Percentiles rank a stretch among this genome's conserved stretches.
Evolutionary conservation across 2,329 filamentous ascomycete genomes (phyloP).

Genomic region (Gliomastix tumulicola): DNA sequence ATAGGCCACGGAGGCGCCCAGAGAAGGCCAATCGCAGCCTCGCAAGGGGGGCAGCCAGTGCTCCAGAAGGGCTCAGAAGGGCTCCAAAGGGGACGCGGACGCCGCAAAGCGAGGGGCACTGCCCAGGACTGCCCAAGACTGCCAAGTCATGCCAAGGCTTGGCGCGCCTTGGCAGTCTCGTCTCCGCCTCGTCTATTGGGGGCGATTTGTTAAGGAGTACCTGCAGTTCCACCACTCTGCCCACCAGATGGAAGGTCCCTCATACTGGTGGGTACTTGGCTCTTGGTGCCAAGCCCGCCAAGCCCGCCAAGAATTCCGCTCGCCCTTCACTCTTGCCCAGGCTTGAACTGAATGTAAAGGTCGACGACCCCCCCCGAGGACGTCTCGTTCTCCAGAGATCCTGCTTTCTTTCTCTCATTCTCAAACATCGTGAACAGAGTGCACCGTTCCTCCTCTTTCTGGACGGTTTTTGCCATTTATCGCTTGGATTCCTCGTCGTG

Average conservation of each 20-base stretch:
- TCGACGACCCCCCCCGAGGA: conserved; percentile 22
- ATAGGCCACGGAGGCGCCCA: too few relatives aligned
- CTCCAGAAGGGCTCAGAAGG: too few relatives aligned
- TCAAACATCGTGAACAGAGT: not conserved
- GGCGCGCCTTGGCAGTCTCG: conserved; percentile 21
- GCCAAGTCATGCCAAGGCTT: conserved; percentile 31
- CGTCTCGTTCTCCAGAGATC: too few relatives aligned
- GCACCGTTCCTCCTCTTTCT: not conserved
- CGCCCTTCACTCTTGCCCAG: conserved; percentile 25
- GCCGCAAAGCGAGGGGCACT: conserved; percentile 3
- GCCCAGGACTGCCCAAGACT: conserved; percentile 6
- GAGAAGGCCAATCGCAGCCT: conserved; percentile 6
- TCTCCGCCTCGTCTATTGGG: conserved; percentile 14
- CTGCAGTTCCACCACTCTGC: too few relatives aligned
- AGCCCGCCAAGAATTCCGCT: conserved; percentile 26
- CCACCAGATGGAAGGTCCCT: not conserved
- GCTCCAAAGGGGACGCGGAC: too few relatives aligned
- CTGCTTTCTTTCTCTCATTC: conserved; percentile 4
- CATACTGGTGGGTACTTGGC: conserved; percentile 8
- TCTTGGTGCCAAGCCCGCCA: conserved; percentile 3
- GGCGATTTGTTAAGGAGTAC: not conserved
- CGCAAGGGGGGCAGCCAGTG: too few relatives aligned
- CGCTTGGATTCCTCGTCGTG: too few relatives aligned
- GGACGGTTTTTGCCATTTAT: too few relatives aligned
- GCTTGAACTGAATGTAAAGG: conserved; percentile 26